A percentile compares a stretch with the other conserved stretches of the same genome.
These are phyloP conservation scores for Hortaea sp. DNA, from an alignment of 2,329 filamentous ascomycete genomes.

Conservation along the genomic window DNA sequence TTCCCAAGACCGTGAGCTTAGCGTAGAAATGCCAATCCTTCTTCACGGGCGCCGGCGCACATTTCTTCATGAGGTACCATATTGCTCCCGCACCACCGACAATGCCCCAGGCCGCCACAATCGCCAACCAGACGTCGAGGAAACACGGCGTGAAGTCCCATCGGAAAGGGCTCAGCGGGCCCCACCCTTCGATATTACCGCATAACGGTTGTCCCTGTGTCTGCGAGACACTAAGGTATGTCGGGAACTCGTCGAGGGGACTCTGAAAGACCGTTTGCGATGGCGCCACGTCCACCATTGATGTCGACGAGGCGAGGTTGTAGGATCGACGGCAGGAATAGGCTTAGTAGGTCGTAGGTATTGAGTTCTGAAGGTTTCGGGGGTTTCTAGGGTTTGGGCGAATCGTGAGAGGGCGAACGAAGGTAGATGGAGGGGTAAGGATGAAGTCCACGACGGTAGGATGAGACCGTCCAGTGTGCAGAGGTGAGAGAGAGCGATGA, in stretches of 20 bases:
- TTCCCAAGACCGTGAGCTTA: conserved; percentile 65
- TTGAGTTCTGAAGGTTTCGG: too few species aligned
- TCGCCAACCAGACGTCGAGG: conserved; percentile 77
- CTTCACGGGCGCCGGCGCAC: conserved; percentile 53
- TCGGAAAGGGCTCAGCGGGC: conserved; percentile 72
- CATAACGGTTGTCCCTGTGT: conserved; percentile 58
- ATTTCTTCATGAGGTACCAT: conserved; percentile 67
- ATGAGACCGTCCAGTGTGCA: too few species aligned
- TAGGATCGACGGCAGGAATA: too few species aligned
- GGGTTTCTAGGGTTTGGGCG: too few species aligned
- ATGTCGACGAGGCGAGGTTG: neutral
- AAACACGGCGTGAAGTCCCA: conserved; percentile 98
- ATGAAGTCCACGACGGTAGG: too few species aligned
- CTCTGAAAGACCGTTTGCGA: conserved; percentile 8
- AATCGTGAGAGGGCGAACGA: too few species aligned
- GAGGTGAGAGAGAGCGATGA: too few species aligned
- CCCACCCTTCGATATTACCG: conserved; percentile 88
- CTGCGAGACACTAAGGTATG: conserved; percentile 19
- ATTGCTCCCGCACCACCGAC: conserved; percentile 66
- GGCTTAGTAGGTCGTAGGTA: too few species aligned
- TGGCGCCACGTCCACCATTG: conserved; percentile 3
- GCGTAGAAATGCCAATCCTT: conserved; percentile 90
- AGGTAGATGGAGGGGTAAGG: too few species aligned
- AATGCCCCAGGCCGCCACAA: conserved; percentile 67
- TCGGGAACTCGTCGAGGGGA: conserved; percentile 8